These are phyloP conservation scores for Penicillium daleae DNA, from an alignment of 495 filamentous ascomycete genomes.

Conservation along the genomic window DNA sequence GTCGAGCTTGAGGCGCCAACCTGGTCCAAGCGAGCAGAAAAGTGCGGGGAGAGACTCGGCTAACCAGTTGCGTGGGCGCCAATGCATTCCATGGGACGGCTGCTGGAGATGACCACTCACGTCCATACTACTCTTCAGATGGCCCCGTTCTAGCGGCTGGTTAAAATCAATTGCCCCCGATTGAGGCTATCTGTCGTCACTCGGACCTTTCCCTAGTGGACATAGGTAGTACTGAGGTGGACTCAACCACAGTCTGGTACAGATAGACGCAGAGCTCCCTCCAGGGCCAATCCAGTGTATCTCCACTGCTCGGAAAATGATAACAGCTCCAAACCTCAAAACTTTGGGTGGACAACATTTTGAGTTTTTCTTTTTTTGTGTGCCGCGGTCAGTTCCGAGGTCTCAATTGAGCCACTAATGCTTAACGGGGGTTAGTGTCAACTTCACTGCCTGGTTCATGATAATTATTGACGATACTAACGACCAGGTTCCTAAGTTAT, in stretches of 20 bases:
- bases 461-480: neutral
- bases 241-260: neutral
- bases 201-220: slow-evolving; percentile 1
- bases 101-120: neutral
- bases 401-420: neutral
- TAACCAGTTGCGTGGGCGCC: slow-evolving; percentile 6
- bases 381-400: slow-evolving; percentile 11
- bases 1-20: neutral
- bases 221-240: slow-evolving; percentile 2
- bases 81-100: slow-evolving; percentile 18
- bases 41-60: slow-evolving; percentile 26
- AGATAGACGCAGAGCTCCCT: neutral
- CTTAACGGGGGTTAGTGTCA: neutral
- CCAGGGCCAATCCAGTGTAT: neutral
- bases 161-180: slow-evolving; percentile 9
- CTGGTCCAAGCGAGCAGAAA: slow-evolving; percentile 9
- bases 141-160: neutral
- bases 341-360: neutral
- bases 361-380: neutral
- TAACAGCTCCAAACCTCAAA: slow-evolving; percentile 2
- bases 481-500: neutral
- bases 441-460: slow-evolving; percentile 1
- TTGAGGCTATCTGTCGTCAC: slow-evolving; percentile 14
- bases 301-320: neutral
- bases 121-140: neutral